A percentile compares a stretch with the other conserved stretches of the same genome.
Evolutionary conservation across 768 basidiomycete species (phyloP).

Genomic region (Leccinellum albellum): DNA sequence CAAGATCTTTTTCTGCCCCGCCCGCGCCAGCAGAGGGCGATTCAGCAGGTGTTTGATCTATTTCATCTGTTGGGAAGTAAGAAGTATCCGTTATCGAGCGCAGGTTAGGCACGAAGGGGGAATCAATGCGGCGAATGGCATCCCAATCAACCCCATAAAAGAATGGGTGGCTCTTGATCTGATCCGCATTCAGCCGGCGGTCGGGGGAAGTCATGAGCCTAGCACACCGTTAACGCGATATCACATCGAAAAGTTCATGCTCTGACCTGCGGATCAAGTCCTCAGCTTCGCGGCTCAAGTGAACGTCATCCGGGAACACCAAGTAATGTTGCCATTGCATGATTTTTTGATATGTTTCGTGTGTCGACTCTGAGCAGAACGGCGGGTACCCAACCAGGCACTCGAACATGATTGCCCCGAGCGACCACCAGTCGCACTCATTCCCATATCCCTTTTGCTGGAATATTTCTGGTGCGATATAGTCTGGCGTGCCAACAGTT

Average conservation of each 20-base stretch:
- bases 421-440: slow-evolving; percentile 99
- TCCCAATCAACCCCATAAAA: slow-evolving; percentile 97
- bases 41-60: slow-evolving; percentile 69
- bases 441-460: slow-evolving; percentile 95
- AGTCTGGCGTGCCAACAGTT: slow-evolving; percentile 95
- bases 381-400: slow-evolving; percentile 96
- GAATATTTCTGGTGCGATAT: slow-evolving; percentile 98
- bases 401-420: slow-evolving; percentile 98
- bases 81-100: slow-evolving; percentile 93
- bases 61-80: slow-evolving; percentile 96
- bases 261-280: slow-evolving; percentile 78
- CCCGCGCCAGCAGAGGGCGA: slow-evolving; percentile 34
- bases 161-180: slow-evolving; percentile 89
- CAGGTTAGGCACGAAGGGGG: slow-evolving; percentile 94
- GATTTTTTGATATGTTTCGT: slow-evolving; percentile 98
- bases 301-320: slow-evolving; percentile 89
- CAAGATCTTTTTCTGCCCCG: slow-evolving; percentile 53
- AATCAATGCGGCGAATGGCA: slow-evolving; percentile 80
- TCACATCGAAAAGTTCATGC: neutral
- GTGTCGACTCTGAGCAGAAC: slow-evolving; percentile 93
- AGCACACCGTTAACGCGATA: slow-evolving; percentile 5
- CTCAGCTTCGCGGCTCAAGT: slow-evolving; percentile 87
- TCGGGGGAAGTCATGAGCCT: slow-evolving; percentile 86
- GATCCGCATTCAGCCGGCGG: slow-evolving; percentile 71
- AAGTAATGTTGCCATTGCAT: slow-evolving; percentile 90